Evolutionary conservation across 306 rosid genomes (phyloP).

Genomic region (Casuarina equisetifolia): DNA sequence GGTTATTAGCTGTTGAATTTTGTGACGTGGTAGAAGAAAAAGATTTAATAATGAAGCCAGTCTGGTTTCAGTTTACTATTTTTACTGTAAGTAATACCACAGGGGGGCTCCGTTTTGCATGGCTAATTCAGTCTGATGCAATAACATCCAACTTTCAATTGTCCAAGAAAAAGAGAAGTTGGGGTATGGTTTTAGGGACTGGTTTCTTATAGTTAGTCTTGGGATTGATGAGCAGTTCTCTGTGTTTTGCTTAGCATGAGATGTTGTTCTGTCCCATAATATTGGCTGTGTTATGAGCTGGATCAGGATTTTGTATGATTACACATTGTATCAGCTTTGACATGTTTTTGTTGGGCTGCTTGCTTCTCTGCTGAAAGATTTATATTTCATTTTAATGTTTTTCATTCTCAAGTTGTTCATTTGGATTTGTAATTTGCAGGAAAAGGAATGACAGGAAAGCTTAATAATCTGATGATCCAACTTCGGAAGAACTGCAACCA

Average conservation of each 20-base stretch:
- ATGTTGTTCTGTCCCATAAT: background rate
- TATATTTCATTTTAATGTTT: background rate
- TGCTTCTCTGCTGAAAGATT: background rate
- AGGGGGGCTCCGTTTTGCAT: background rate
- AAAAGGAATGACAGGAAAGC: conserved; percentile 15
- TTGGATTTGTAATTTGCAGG: conserved; percentile 43
- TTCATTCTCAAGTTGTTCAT: background rate
- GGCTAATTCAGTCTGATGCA: background rate
- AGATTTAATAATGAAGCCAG: background rate
- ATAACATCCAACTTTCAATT: background rate
- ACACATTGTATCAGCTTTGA: background rate
- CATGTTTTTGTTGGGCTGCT: background rate
- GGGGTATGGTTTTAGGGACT: background rate
- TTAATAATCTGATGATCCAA: conserved; percentile 72
- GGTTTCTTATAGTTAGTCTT: background rate
- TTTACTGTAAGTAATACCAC: background rate
- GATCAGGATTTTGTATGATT: conserved; percentile 1
- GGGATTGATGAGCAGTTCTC: background rate
- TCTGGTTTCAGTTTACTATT: background rate
- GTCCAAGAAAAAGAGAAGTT: background rate
- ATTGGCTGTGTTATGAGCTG: background rate
- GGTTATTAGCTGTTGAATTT: background rate
- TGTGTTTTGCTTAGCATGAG: background rate
- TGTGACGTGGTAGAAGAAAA: background rate
- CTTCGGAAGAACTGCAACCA: conserved; percentile 96